Percentiles rank a stretch among this genome's conserved stretches.
Evolutionary conservation across 768 basidiomycete genomes (phyloP).

Genomic region (Ramaria rubella): DNA sequence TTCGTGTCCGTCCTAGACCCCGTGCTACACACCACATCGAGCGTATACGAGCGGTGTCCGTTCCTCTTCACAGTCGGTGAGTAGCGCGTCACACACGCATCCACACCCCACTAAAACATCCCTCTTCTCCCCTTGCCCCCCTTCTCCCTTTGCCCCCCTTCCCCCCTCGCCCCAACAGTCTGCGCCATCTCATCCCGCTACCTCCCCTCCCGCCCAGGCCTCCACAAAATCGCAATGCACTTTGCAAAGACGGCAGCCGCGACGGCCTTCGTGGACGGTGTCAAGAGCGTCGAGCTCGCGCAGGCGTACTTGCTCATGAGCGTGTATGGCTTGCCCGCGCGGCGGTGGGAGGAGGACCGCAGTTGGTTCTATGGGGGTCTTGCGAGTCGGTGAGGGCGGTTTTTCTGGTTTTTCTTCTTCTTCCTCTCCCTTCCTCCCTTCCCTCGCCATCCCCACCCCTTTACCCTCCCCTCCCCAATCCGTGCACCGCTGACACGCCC

Average conservation of each 20-base stretch:
- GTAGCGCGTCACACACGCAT: constrained; percentile 2
- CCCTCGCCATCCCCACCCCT: background rate
- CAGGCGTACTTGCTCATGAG: constrained; percentile 70
- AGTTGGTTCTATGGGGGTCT: constrained; percentile 70
- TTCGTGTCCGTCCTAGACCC: constrained; percentile 76
- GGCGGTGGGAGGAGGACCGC: constrained; percentile 63
- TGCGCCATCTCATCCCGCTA: constrained; percentile 67
- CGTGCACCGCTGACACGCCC: background rate
- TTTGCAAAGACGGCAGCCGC: constrained; percentile 59
- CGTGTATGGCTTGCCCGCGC: constrained; percentile 54
- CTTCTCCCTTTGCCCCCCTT: constrained; percentile 42
- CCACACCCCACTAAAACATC: constrained; percentile 46
- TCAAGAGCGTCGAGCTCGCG: constrained; percentile 66
- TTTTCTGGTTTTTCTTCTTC: constrained; percentile 14
- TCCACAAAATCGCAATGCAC: constrained; percentile 53
- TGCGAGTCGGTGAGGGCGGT: constrained; percentile 46
- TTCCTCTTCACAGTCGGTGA: constrained; percentile 29
- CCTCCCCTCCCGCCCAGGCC: constrained; percentile 46
- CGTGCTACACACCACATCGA: constrained; percentile 70
- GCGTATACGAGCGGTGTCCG: constrained; percentile 69
- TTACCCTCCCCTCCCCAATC: background rate
- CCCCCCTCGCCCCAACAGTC: constrained; percentile 61
- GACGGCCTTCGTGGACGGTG: constrained; percentile 51
- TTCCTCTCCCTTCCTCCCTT: background rate
- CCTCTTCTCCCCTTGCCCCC: background rate